Base-by-base conservation (phyloP, 192 early-diverging fungal species). In the Dissophora ornata region DNA sequence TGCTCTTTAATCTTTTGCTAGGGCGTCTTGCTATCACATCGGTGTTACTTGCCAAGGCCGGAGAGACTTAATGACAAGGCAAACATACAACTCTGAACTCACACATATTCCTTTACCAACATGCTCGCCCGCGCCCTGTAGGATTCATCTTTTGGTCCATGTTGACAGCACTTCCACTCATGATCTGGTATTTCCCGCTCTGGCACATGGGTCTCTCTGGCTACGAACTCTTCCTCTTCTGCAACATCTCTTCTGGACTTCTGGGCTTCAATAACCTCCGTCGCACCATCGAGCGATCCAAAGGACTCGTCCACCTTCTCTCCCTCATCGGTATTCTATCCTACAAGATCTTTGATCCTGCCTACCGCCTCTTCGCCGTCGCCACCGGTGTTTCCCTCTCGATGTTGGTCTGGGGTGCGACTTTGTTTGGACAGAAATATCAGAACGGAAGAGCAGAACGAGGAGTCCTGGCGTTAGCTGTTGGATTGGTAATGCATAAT, bases 121-220 rank as follows among this genome's bases (percentile, higher is more conserved):
- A n/a, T n/a, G n/a, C n/a, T n/a, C n/a, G n/a, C n/a, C n/a, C 36
- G 13, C 13, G 36, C 6, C 15, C 46, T 41, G 2, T 75, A 86
- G 86, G 87, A 58, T 94, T 92, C 74, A 82, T 92, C 24, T 92
- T 90, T 64, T 94, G 92, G 92, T 91, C 92, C 16, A 88, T 90
- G 69, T 79, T 91, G 61, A 94, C 92, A 1, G 85, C 91, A 29
- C 71, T 94, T 9, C 85, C 89, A 0, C 49, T 91, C 29, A 83
- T 88, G 51, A 87, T 87, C 53, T 90, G 92, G 92, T 94, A 94
- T 67, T 94, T 94, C 65, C 92, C 92, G 16, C 80, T 94, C 24
- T 94, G 91, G 89, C 85, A 92, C 77, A 94, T 94, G 92, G 92
- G 92, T 10, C 84, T 94, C 67, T 92, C 91, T 16, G 92, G 92